Evolutionary conservation across 2,329 filamentous ascomycete genomes (phyloP).

Genomic region (Aplosporella prunicola): DNA sequence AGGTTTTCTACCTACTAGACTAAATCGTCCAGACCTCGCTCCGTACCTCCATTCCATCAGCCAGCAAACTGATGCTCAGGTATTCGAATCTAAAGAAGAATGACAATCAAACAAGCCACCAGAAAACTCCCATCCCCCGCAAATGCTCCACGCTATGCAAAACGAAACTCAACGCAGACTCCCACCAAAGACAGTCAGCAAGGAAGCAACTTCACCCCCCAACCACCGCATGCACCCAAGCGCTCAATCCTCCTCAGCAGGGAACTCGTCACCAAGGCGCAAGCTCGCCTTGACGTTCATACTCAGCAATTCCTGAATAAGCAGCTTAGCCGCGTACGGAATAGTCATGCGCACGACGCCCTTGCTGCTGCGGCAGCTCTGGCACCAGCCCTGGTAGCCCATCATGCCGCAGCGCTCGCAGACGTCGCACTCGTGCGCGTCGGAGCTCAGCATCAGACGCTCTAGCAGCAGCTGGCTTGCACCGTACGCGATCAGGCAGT

Average conservation of each 20-base stretch:
- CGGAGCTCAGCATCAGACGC: constrained; percentile 86
- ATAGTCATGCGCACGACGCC: constrained; percentile 89
- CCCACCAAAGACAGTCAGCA: too few relatives aligned
- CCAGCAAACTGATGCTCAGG: too few relatives aligned
- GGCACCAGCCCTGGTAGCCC: constrained; percentile 90
- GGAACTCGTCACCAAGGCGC: constrained; percentile 90
- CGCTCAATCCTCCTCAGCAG: constrained; percentile 27
- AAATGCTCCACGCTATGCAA: too few relatives aligned
- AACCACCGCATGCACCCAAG: too few relatives aligned
- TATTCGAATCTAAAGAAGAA: too few relatives aligned
- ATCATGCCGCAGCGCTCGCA: constrained; percentile 92
- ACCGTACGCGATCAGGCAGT: constrained; percentile 95
- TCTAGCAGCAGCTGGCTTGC: constrained; percentile 87
- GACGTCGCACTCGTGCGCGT: constrained; percentile 84
- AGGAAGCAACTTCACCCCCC: too few relatives aligned
- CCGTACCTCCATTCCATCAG: too few relatives aligned
- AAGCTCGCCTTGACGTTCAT: constrained; percentile 97
- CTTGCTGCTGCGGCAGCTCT: constrained; percentile 77
- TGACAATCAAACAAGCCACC: too few relatives aligned
- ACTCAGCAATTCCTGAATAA: constrained; percentile 91
- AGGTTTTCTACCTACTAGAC: too few relatives aligned
- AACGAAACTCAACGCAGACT: too few relatives aligned
- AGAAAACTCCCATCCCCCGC: too few relatives aligned
- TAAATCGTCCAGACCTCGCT: too few relatives aligned
- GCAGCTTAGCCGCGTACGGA: constrained; percentile 91